Evolutionary conservation across 2,329 filamentous ascomycete genomes (phyloP), one percentile per base, ranked within the genome.

Genomic region (Scorias spongiosa): DNA sequence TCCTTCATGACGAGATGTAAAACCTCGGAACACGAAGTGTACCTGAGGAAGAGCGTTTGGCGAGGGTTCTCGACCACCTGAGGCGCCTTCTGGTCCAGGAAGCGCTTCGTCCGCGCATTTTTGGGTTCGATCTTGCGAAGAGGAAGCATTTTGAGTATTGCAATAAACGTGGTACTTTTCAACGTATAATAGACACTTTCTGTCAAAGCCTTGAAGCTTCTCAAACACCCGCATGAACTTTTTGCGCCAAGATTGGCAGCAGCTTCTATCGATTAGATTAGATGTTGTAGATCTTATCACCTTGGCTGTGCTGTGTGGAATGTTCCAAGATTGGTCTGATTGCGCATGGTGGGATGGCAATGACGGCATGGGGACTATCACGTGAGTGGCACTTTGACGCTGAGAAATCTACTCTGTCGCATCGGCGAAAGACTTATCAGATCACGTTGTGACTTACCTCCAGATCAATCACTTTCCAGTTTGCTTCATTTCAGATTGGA

Each of bases 61-160:
- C 94, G 95, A 48, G 87, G 78, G 65, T 93, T 91, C 68, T 98
- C 91, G 64, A 83, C 69, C 53, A 78, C 70, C 65, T 95, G 93
- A 46, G 91, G 85, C 58, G 85, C 88, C 58, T 84, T 84, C 67
- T 93, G 89, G 63, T 93, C 91, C 60, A 96, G 80, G 51, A 85
- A 88, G 56, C 91, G 82, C 74, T 94, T 94, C 46, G 87, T 91
- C 71, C 91, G 87, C 55, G 89, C 87, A 66, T 80, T 84, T 57
- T 80, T 79, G 46, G 81, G 61, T 46, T 63, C 61, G 48, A 62
- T 55, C 44, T 60, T 57, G 85, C 81, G 74, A 87, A 94, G 50
- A 1, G 57, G 55, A 12, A 59, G 51, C 52, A 57, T 55, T 39
- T 47, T 48, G 41, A 36, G 32, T 5, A 15, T 36, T 12, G 12